Evolutionary conservation across 345 rosid species (phyloP).

Genomic region (Dipteronia sinensis): DNA sequence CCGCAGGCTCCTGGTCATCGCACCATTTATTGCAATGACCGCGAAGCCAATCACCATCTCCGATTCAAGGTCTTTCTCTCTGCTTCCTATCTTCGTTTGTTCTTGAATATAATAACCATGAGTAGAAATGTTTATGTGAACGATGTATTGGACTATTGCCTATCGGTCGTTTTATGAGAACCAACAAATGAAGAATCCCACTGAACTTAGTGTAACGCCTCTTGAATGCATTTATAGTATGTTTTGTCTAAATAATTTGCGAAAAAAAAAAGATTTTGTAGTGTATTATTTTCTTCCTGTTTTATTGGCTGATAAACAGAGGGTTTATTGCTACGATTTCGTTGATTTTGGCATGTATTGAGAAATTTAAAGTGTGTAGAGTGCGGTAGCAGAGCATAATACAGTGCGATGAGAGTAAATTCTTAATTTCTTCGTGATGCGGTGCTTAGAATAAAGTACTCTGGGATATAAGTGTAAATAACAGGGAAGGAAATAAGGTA

Average conservation of each 20-base stretch:
- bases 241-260: neutral
- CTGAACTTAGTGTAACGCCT: conserved; percentile 15
- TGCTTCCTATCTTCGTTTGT: neutral
- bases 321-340: neutral
- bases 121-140: neutral
- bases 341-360: neutral
- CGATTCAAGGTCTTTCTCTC: conserved; percentile 66
- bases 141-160: neutral
- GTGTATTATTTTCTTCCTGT: neutral
- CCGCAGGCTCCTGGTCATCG: conserved; percentile 97
- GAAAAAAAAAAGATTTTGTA: neutral
- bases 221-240: neutral
- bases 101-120: neutral
- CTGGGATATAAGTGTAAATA: neutral
- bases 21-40: conserved; percentile 91
- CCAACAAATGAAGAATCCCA: conserved; percentile 12
- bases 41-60: conserved; percentile 81
- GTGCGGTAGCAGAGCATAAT: neutral
- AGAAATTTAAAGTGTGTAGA: neutral
- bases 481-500: neutral
- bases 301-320: neutral
- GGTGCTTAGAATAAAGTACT: conserved; percentile 9
- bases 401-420: neutral
- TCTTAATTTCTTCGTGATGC: neutral
- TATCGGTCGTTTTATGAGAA: neutral